These are phyloP conservation scores for Dalechampia spathulata DNA, from an alignment of 441 rosid genomes.

Conservation along the genomic window DNA sequence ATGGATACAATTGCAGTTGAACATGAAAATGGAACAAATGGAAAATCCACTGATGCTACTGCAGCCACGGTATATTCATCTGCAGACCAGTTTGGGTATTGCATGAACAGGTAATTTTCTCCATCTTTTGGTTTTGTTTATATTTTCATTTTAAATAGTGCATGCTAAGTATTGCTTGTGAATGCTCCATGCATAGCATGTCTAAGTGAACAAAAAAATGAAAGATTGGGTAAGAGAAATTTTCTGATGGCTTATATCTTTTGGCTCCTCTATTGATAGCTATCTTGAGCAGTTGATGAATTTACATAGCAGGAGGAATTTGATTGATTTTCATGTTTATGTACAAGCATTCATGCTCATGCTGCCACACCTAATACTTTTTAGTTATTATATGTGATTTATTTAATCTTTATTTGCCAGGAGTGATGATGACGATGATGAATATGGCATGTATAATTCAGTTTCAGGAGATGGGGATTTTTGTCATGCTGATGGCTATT, in stretches of 20 bases:
- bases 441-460: conserved; percentile 42
- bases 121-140: not conserved
- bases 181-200: not conserved
- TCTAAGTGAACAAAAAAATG: not conserved
- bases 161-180: not conserved
- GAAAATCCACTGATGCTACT: conserved; percentile 33
- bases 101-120: conserved; percentile 43
- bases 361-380: too few relatives aligned
- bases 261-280: conserved; percentile 13
- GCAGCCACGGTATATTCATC: conserved; percentile 35
- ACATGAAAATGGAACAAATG: conserved; percentile 29
- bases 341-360: too few relatives aligned
- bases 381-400: too few relatives aligned
- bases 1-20: conserved; percentile 37
- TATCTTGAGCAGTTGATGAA: conserved; percentile 1
- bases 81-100: conserved; percentile 35
- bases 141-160: not conserved
- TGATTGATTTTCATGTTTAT: too few relatives aligned
- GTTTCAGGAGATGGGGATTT: conserved; percentile 48
- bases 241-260: conserved; percentile 8
- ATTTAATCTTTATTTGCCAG: conserved; percentile 30
- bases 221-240: not conserved
- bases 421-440: conserved; percentile 67
- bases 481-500: conserved; percentile 42
- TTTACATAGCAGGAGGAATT: not conserved